These are phyloP conservation scores for Exsudoporus frostii DNA, from an alignment of 768 basidiomycete genomes.

Conservation along the genomic window DNA sequence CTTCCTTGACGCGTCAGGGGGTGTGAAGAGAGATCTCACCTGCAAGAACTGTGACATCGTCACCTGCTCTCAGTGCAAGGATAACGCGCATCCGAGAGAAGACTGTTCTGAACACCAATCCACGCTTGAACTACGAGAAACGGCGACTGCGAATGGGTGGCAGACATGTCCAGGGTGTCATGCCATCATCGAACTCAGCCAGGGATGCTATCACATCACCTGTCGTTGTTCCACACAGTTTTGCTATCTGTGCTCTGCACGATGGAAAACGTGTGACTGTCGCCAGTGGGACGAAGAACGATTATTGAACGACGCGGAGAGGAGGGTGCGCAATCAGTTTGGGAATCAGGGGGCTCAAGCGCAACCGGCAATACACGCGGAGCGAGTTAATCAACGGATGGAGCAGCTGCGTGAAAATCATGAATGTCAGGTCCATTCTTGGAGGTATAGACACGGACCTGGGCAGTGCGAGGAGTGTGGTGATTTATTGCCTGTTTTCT, in stretches of 20 bases:
- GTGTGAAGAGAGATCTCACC: constrained; percentile 13
- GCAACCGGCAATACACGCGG: constrained; percentile 17
- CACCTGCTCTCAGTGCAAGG: constrained; percentile 51
- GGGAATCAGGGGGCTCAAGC: constrained; percentile 7
- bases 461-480: constrained; percentile 48
- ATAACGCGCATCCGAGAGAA: constrained; percentile 38
- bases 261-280: constrained; percentile 63
- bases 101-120: constrained; percentile 43
- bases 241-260: constrained; percentile 60
- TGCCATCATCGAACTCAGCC: constrained; percentile 50
- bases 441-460: constrained; percentile 43
- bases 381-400: constrained; percentile 22
- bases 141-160: constrained; percentile 49
- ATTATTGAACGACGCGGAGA: constrained; percentile 27
- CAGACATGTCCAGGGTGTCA: constrained; percentile 62
- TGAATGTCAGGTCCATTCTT: constrained; percentile 46
- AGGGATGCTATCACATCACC: constrained; percentile 65
- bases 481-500: constrained; percentile 35
- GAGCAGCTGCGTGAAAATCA: constrained; percentile 47
- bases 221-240: constrained; percentile 51
- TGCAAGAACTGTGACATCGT: constrained; percentile 41
- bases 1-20: constrained; percentile 45
- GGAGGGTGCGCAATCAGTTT: constrained; percentile 26
- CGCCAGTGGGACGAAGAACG: constrained; percentile 60
- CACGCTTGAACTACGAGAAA: constrained; percentile 39